These are phyloP conservation scores for Didymellaceae sp. DNA, from an alignment of 2,329 filamentous ascomycete genomes.

Conservation along the genomic window DNA sequence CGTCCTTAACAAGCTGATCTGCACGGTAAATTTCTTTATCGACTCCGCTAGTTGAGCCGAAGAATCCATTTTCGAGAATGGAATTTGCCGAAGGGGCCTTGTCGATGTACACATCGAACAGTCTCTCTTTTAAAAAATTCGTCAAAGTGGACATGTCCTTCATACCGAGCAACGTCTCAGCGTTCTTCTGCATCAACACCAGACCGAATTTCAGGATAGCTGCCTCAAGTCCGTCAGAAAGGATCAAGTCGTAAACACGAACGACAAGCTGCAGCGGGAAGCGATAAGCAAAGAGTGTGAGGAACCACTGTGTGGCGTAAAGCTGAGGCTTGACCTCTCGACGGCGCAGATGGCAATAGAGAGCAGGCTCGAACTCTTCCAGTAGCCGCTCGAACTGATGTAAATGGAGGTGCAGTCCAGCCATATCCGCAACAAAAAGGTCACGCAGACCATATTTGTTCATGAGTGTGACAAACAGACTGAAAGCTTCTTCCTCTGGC, in stretches of 20 bases:
- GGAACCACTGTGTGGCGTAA: conserved; percentile 98
- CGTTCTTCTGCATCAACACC: conserved; percentile 95
- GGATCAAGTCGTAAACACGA: conserved; percentile 92
- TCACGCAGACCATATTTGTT: conserved; percentile 93
- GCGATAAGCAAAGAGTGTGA: conserved; percentile 97
- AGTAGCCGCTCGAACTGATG: conserved; percentile 95
- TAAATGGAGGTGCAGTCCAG: conserved; percentile 87
- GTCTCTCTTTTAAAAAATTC: conserved; percentile 86
- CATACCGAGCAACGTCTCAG: conserved; percentile 76
- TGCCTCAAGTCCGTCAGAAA: conserved; percentile 85
- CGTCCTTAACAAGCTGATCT: conserved; percentile 90
- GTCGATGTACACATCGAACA: conserved; percentile 98
- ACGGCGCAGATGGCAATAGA: conserved; percentile 92
- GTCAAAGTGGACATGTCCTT: conserved; percentile 91
- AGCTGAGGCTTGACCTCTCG: conserved; percentile 87
- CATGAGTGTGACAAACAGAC: conserved; percentile 91
- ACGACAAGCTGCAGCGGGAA: conserved; percentile 96
- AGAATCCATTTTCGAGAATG: conserved; percentile 95
- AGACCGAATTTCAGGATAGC: conserved; percentile 95
- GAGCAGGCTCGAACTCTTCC: conserved; percentile 90
- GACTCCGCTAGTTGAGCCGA: conserved; percentile 85
- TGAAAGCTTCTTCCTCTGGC: conserved; percentile 97
- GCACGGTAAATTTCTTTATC: conserved; percentile 97
- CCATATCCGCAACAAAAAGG: conserved; percentile 95
- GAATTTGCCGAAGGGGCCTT: conserved; percentile 90